Conservation (phyloP, 1,139 yeast genomes). For the Nadsonia starkeyi-henricii region DNA sequence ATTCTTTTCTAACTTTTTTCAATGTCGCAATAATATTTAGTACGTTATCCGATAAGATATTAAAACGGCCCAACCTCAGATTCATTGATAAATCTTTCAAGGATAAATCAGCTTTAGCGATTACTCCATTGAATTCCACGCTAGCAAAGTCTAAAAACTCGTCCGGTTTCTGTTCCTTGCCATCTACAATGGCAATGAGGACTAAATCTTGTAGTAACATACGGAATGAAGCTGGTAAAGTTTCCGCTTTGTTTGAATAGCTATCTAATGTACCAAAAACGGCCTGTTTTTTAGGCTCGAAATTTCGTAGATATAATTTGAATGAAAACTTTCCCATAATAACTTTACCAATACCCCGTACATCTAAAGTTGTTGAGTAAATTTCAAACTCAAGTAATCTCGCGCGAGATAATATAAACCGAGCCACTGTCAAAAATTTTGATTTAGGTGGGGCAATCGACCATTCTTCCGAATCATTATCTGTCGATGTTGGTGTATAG, state of each 20-base stretch:
- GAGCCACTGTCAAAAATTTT: background rate
- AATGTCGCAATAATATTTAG: slow-evolving; percentile 9
- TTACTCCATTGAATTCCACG: slow-evolving; percentile 22
- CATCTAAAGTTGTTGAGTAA: slow-evolving; percentile 3
- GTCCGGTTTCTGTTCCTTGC: slow-evolving; percentile 5
- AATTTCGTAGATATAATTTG: slow-evolving; percentile 4
- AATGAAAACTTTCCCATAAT: slow-evolving; percentile 4
- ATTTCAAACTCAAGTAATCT: slow-evolving; percentile 5
- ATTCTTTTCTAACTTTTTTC: slow-evolving; percentile 8
- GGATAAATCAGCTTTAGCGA: slow-evolving; percentile 19
- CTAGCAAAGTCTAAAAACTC: slow-evolving; percentile 21
- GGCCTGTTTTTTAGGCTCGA: background rate
- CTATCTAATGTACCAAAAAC: slow-evolving; percentile 3
- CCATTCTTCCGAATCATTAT: slow-evolving; percentile 2
- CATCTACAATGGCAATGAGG: slow-evolving; percentile 2
- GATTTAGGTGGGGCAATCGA: slow-evolving; percentile 4
- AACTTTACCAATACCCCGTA: slow-evolving; percentile 3
- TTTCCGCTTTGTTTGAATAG: slow-evolving; percentile 1
- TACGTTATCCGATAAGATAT: slow-evolving; percentile 14
- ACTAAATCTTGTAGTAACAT: background rate
- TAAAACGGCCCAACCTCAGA: slow-evolving; percentile 18
- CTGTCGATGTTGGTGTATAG: background rate
- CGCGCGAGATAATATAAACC: slow-evolving; percentile 2
- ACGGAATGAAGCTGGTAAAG: slow-evolving; percentile 4
- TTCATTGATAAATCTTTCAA: slow-evolving; percentile 22